Base-by-base conservation (phyloP, 1,284 basidiomycete genomes). In the Ceratobasidium sp. region DNA sequence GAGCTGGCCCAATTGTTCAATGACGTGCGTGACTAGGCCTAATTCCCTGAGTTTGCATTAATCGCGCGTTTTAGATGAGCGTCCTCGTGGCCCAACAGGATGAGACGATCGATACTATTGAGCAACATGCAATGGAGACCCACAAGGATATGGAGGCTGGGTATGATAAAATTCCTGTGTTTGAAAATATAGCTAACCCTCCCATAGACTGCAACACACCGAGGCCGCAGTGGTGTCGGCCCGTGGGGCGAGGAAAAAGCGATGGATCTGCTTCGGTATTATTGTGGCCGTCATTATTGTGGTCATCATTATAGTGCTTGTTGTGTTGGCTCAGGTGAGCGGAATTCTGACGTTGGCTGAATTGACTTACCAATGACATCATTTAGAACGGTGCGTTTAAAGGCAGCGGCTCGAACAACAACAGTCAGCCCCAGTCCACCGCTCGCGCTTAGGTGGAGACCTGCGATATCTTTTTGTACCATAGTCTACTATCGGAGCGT, bases 1-100 rank as follows among this genome's bases (percentile, higher is more conserved):
- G 84, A 86, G 75, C 78, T 86, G 33, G 83, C 83, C 2, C 83
- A 85, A 75, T 81, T 86, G 74, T 85, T 86, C 78, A 80, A 82
- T 71, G 84, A 86, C 68, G 77, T 78, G 57, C 30, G 76, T 71
- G 27, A 23, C 66, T n/a, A 29, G 23, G 69, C 73, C 23, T 39
- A 66, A 71, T 53, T 29, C n/a, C 41, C 36, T 29, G 47, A 23
- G 30, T 49, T 13, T 8, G 11, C 21, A 4, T 25, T 2, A 39
- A 16, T 2, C 13, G n/a, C 23, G 8, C 7, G 19, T 52, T 33
- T 30, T 70, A 78, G 76, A 81, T 83, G 81, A 78, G 79, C 60
- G 81, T 82, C 78, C 77, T 83, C 69, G 81, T 83, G 49, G 81
- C 83, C 73, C 81, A 83, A 75, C 82, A 83, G 74, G 82, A 83